Evolutionary conservation across 2,329 filamentous ascomycete species (phyloP).

Genomic region (Venturia asperata): DNA sequence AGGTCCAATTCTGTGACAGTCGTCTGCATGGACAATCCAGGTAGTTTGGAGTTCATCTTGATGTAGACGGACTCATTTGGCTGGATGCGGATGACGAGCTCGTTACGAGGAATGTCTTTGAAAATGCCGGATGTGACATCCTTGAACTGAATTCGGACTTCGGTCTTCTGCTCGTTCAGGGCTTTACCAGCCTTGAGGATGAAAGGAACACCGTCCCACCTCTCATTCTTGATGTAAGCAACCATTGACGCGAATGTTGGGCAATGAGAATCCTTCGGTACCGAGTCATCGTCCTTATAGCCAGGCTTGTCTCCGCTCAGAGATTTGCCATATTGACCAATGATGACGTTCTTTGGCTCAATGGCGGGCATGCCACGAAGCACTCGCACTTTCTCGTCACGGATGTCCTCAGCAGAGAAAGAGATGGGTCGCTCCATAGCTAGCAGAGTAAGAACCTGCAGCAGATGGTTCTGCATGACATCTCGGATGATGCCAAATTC

Average conservation of each 20-base stretch:
- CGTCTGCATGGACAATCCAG: slow-evolving; percentile 97
- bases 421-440: slow-evolving; percentile 98
- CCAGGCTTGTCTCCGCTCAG: slow-evolving; percentile 92
- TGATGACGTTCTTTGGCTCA: slow-evolving; percentile 99
- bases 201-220: slow-evolving; percentile 98
- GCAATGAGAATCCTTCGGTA: slow-evolving; percentile 94
- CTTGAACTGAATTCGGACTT: slow-evolving; percentile 98
- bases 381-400: slow-evolving; percentile 91
- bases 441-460: slow-evolving; percentile 91
- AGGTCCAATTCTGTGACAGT: slow-evolving; percentile 97
- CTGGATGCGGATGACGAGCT: slow-evolving; percentile 98
- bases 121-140: slow-evolving; percentile 99
- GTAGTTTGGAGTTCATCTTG: slow-evolving; percentile 99
- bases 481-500: slow-evolving; percentile 99
- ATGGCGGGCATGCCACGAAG: slow-evolving; percentile 88
- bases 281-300: slow-evolving; percentile 98
- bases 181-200: slow-evolving; percentile 99
- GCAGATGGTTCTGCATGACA: slow-evolving; percentile 99
- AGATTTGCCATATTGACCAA: slow-evolving; percentile 95
- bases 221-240: slow-evolving; percentile 98
- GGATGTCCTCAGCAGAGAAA: slow-evolving; percentile 95
- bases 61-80: slow-evolving; percentile 99
- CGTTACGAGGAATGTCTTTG: slow-evolving; percentile 98
- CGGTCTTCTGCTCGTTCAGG: slow-evolving; percentile 98
- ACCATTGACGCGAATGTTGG: slow-evolving; percentile 97